Conservation (phyloP, 345 rosid genomes). For the Corchorus olitorius region DNA sequence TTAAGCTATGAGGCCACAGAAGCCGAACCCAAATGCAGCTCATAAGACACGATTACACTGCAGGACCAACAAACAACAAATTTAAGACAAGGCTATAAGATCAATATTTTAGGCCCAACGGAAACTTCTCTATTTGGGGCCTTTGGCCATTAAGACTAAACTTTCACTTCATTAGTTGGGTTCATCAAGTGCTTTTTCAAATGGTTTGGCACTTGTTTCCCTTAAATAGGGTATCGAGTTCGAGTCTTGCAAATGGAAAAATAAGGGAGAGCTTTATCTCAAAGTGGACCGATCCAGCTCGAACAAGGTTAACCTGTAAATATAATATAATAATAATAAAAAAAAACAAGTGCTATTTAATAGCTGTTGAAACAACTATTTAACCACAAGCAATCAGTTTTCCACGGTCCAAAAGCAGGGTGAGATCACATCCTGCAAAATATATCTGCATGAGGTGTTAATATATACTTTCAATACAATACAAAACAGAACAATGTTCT, state of each 20-base stretch:
- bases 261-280: not conserved
- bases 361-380: constrained; percentile 9
- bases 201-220: not conserved
- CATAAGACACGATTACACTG: not conserved
- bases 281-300: not conserved
- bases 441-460: not conserved
- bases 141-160: not conserved
- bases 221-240: no score
- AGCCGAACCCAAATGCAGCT: not conserved
- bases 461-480: not conserved
- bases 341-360: not conserved
- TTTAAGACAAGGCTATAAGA: not conserved
- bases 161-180: not conserved
- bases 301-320: no score
- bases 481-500: no score
- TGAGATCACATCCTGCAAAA: not conserved
- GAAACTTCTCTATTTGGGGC: not conserved
- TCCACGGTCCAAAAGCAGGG: constrained; percentile 1
- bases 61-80: not conserved
- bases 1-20: not conserved
- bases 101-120: not conserved
- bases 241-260: no score
- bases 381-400: not conserved
- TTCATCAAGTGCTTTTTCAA: not conserved
- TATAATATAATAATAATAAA: no score